phyloP scores from a whole-genome alignment of 108 stramenopile genomes.

The Ochromonas danica region DNA sequence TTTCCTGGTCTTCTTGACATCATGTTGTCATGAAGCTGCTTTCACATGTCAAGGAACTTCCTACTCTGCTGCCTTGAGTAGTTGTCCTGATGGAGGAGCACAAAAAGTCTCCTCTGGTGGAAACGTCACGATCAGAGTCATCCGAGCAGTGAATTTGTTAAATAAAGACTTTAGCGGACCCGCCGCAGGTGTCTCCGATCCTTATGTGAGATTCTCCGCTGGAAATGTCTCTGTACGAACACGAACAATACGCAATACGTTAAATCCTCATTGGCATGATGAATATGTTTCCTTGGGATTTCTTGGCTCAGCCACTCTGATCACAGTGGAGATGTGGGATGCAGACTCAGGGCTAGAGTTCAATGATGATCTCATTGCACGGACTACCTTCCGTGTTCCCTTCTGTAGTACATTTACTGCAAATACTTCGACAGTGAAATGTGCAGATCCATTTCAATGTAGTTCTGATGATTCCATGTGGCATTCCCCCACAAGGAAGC shows the following conservation, averaged over 20 bases:
- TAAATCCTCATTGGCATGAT: slow-evolving; percentile 21
- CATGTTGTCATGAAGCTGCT: background rate
- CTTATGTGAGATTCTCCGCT: slow-evolving; percentile 2
- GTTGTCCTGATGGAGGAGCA: slow-evolving; percentile 24
- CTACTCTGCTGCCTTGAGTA: background rate
- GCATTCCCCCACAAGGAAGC: background rate
- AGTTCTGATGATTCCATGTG: slow-evolving; percentile 24
- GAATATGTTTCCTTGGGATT: background rate
- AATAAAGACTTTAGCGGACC: slow-evolving; percentile 6
- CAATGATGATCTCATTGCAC: background rate
- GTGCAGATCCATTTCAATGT: background rate
- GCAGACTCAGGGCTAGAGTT: slow-evolving; percentile 6
- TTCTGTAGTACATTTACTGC: slow-evolving; percentile 12
- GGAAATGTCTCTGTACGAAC: background rate
- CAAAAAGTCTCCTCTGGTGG: slow-evolving; percentile 14
- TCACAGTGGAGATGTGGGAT: slow-evolving; percentile 20
- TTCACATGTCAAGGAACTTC: slow-evolving; percentile 28
- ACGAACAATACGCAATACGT: background rate
- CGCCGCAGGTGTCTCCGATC: background rate
- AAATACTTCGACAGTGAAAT: background rate
- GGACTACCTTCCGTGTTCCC: slow-evolving; percentile 7
- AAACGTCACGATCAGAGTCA: slow-evolving; percentile 1
- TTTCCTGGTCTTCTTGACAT: background rate
- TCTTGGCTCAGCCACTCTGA: slow-evolving; percentile 29
- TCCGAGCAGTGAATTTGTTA: background rate